These are phyloP conservation scores for Musa troglodytarum DNA, from an alignment of 176 grass and related monocot genomes.

Conservation along the genomic window DNA sequence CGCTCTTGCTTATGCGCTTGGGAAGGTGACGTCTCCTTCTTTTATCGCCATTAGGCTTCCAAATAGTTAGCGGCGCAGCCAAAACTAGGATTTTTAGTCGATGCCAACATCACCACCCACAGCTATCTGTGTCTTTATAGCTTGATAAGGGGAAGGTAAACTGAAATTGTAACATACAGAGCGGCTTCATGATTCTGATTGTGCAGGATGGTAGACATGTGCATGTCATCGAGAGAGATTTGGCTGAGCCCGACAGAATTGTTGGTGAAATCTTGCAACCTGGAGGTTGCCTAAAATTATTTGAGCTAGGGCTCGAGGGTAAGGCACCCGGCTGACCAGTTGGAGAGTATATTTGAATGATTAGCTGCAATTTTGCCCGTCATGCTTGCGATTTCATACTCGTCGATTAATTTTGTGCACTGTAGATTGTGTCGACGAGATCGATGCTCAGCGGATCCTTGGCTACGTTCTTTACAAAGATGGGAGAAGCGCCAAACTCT, in stretches of 20 bases:
- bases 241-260: conserved; percentile 76
- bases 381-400: neutral
- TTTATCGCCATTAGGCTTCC: neutral
- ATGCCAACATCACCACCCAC: too few species aligned
- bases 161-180: too few species aligned
- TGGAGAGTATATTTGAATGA: neutral
- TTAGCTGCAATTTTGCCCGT: neutral
- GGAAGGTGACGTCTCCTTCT: conserved; percentile 34
- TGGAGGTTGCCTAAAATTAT: conserved; percentile 74
- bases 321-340: neutral
- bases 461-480: conserved; percentile 90
- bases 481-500: conserved; percentile 60
- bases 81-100: too few species aligned
- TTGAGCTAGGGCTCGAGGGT: conserved; percentile 79
- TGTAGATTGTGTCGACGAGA: conserved; percentile 84
- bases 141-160: too few species aligned
- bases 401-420: too few species aligned
- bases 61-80: too few species aligned
- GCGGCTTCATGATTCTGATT: neutral
- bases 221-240: conserved; percentile 87
- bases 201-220: conserved; percentile 64
- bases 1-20: conserved; percentile 84
- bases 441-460: conserved; percentile 78
- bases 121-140: too few species aligned
- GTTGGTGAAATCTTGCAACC: conserved; percentile 89